phyloP scores from a whole-genome alignment of 768 basidiomycete species.

The Rhizopogon vesiculosus region DNA sequence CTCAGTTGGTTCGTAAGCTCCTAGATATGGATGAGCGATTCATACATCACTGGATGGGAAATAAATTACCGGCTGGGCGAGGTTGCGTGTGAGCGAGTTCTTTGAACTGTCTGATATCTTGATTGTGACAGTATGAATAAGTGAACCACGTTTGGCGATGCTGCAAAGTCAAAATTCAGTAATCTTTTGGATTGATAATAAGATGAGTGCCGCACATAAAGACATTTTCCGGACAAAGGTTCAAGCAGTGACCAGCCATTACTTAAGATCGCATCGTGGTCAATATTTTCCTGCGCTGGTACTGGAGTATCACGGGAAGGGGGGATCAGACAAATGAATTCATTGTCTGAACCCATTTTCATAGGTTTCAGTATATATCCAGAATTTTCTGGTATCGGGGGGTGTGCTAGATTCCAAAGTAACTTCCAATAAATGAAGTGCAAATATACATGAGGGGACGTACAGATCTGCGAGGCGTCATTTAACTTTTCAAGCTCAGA shows the following conservation, averaged over 20 bases:
- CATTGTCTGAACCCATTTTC: conserved; percentile 63
- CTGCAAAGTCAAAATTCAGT: conserved; percentile 40
- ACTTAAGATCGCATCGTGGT: conserved; percentile 60
- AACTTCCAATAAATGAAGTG: conserved; percentile 12
- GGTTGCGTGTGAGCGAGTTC: conserved; percentile 65
- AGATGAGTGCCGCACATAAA: conserved; percentile 63
- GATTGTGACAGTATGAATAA: conserved; percentile 94
- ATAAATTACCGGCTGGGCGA: conserved; percentile 54
- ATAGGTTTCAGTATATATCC: conserved; percentile 65
- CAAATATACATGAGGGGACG: conserved; percentile 23
- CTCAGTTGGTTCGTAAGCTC: conserved; percentile 75
- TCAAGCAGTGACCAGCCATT: conserved; percentile 82
- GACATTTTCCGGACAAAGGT: conserved; percentile 73
- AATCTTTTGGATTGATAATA: conserved; percentile 19
- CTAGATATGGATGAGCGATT: conserved; percentile 34
- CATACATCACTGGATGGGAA: background rate
- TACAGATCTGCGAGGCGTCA: conserved; percentile 28
- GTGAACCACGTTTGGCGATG: conserved; percentile 94
- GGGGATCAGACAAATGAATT: conserved; percentile 79
- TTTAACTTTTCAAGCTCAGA: conserved; percentile 33
- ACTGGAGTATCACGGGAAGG: conserved; percentile 46
- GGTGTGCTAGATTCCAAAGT: conserved; percentile 14
- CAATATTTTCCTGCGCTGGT: conserved; percentile 45
- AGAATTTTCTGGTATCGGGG: conserved; percentile 10
- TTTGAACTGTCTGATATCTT: conserved; percentile 94